Percentiles rank a stretch among this genome's conserved stretches.
Evolutionary conservation across 352 stramenopile genomes (phyloP).

Genomic region (Phytophthora sansomeana): DNA sequence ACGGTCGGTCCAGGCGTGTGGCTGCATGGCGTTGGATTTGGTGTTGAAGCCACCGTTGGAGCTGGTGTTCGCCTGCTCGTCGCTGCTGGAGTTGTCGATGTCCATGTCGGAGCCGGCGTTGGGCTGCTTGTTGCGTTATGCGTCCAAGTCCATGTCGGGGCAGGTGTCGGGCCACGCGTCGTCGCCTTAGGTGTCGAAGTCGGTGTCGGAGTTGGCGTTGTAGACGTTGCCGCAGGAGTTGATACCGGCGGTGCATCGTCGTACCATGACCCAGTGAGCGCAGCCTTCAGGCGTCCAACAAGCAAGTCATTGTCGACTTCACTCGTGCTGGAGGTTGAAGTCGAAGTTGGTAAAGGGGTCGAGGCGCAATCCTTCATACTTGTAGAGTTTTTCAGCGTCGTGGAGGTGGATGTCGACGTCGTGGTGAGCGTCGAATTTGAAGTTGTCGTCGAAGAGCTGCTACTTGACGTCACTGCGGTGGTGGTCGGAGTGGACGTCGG

Average conservation of each 20-base stretch:
- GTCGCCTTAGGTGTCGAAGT: not conserved
- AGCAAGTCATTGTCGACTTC: slow-evolving; percentile 17
- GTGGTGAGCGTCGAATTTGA: not conserved
- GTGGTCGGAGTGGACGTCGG: slow-evolving; percentile 3
- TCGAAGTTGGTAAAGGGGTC: not conserved
- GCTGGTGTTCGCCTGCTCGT: no score
- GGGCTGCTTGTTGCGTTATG: no score
- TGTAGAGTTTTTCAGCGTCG: slow-evolving; percentile 4
- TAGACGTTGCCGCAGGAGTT: slow-evolving; percentile 3
- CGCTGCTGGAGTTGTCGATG: no score
- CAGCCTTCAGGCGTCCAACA: slow-evolving; percentile 23
- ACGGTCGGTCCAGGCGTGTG: no score
- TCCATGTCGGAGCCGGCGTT: no score
- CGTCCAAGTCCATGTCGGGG: no score
- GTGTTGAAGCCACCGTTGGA: no score
- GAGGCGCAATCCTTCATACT: not conserved
- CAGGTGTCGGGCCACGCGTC: not conserved
- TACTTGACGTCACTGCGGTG: slow-evolving; percentile 15
- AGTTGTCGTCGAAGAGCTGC: slow-evolving; percentile 8
- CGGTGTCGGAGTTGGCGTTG: not conserved
- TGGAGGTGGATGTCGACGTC: slow-evolving; percentile 10
- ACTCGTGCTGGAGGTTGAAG: not conserved
- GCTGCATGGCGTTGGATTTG: no score
- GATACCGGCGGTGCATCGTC: not conserved
- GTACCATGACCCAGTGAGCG: slow-evolving; percentile 1